These are phyloP conservation scores for Epicoccum sorghinum DNA, from an alignment of 2,329 filamentous ascomycete genomes.

Conservation along the genomic window DNA sequence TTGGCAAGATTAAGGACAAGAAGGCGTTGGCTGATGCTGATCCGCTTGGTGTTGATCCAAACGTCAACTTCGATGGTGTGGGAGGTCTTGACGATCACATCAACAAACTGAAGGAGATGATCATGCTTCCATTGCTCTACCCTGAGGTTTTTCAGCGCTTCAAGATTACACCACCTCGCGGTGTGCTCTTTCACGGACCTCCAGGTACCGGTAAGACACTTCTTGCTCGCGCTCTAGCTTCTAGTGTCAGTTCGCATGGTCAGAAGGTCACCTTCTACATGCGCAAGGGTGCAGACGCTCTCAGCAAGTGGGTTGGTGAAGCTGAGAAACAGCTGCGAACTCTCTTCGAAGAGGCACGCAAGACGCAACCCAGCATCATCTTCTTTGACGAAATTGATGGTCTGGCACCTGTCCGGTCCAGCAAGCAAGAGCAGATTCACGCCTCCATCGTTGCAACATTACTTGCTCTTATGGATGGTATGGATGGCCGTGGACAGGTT, in stretches of 20 bases:
- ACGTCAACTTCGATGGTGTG: conserved; percentile 91
- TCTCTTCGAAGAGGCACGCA: conserved; percentile 93
- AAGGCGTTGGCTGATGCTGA: conserved; percentile 93
- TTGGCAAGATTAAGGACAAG: conserved; percentile 92
- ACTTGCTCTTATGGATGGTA: conserved; percentile 57
- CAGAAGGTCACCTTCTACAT: conserved; percentile 99
- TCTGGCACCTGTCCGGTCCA: conserved; percentile 91
- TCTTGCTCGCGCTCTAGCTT: conserved; percentile 90
- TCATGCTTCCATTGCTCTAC: conserved; percentile 89
- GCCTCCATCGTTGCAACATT: conserved; percentile 77
- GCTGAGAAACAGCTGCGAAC: conserved; percentile 93
- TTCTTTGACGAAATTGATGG: conserved; percentile 99
- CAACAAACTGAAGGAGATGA: conserved; percentile 98
- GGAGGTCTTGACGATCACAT: conserved; percentile 93
- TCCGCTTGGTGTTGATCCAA: conserved; percentile 89
- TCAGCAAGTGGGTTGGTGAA: conserved; percentile 99
- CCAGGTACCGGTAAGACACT: conserved; percentile 98
- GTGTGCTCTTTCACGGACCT: conserved; percentile 95
- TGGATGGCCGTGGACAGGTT: conserved; percentile 72
- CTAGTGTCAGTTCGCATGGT: conserved; percentile 85
- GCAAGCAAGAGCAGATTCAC: conserved; percentile 98
- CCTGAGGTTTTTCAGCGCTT: conserved; percentile 92
- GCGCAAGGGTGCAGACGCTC: conserved; percentile 95
- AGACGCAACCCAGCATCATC: conserved; percentile 97
- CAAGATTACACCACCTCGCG: conserved; percentile 90